Percentiles rank a stretch among this genome's conserved stretches.
These are phyloP conservation scores for Simmondsia chinensis DNA, from an alignment of 148 eudicot species.

Conservation along the genomic window DNA sequence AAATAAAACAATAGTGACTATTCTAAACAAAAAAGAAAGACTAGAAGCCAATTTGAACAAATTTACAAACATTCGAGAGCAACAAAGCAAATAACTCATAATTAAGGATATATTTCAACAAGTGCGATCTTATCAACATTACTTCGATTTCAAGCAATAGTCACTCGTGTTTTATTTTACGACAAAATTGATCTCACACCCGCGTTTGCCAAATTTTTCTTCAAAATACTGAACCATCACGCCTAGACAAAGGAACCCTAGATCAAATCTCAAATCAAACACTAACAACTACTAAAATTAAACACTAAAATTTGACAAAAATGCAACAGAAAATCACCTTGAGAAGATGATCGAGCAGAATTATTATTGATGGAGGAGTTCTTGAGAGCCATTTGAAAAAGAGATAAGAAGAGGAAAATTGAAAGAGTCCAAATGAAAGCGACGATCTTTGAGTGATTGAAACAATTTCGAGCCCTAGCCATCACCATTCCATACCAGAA, in stretches of 20 bases:
- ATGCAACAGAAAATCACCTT: conserved; percentile 37
- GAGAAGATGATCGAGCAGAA: conserved; percentile 9
- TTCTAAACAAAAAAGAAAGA: too few relatives aligned
- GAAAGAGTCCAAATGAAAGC: conserved; percentile 50
- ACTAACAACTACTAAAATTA: not conserved
- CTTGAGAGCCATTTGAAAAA: conserved; percentile 41
- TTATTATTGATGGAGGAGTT: conserved; percentile 25
- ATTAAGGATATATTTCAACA: too few relatives aligned
- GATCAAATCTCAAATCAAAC: not conserved
- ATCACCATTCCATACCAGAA: too few relatives aligned
- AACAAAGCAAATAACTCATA: too few relatives aligned
- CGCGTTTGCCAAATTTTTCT: too few relatives aligned
- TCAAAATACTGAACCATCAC: too few relatives aligned
- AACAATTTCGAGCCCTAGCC: conserved; percentile 35
- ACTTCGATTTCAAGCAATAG: too few relatives aligned
- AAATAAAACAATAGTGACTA: too few relatives aligned
- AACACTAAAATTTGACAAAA: not conserved
- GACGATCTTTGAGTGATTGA: conserved; percentile 18
- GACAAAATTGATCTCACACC: not conserved
- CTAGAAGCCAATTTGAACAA: too few relatives aligned
- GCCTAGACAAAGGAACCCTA: too few relatives aligned
- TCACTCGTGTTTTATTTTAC: not conserved
- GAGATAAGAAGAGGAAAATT: conserved; percentile 27
- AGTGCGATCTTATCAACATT: too few relatives aligned
- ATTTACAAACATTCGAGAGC: too few relatives aligned